phyloP scores from a whole-genome alignment of 257 asterid species.

The Rauvolfia tetraphylla region DNA sequence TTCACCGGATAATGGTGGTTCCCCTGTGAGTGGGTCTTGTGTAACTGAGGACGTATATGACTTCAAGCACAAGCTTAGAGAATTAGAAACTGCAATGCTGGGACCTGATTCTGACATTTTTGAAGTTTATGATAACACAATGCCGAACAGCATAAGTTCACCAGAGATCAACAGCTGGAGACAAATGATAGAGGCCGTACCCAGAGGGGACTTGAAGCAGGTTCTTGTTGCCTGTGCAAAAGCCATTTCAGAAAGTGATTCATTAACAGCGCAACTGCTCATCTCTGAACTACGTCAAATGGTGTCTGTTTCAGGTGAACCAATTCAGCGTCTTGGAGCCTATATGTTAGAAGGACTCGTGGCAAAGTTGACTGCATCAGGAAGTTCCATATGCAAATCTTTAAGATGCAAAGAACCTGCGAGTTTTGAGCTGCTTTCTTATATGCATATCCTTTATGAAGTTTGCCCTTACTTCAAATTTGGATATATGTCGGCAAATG shows the following conservation, averaged over 20 bases:
- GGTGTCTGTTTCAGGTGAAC: conserved; percentile 88
- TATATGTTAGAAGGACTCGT: conserved; percentile 89
- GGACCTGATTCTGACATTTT: conserved; percentile 68
- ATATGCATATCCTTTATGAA: conserved; percentile 68
- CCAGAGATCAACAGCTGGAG: conserved; percentile 65
- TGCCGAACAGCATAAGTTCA: conserved; percentile 22
- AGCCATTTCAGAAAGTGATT: conserved; percentile 60
- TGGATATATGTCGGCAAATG: conserved; percentile 89
- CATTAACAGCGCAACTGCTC: conserved; percentile 54
- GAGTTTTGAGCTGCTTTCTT: conserved; percentile 62
- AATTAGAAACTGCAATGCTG: conserved; percentile 67
- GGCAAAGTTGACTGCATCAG: conserved; percentile 56
- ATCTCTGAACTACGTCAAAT: conserved; percentile 65
- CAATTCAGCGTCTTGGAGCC: conserved; percentile 80
- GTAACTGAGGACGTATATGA: conserved; percentile 42
- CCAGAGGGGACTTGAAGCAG: conserved; percentile 67
- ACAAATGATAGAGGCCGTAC: conserved; percentile 54
- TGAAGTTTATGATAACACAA: conserved; percentile 26
- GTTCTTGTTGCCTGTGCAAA: conserved; percentile 70
- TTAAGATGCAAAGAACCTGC: conserved; percentile 60
- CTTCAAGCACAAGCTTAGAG: conserved; percentile 60
- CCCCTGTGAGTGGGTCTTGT: conserved; percentile 48
- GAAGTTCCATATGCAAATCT: conserved; percentile 57
- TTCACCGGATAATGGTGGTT: conserved; percentile 40
- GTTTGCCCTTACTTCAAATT: conserved; percentile 82